phyloP scores from a whole-genome alignment of 2,329 filamentous ascomycete genomes.

The Pseudocercospora macadamiae region DNA sequence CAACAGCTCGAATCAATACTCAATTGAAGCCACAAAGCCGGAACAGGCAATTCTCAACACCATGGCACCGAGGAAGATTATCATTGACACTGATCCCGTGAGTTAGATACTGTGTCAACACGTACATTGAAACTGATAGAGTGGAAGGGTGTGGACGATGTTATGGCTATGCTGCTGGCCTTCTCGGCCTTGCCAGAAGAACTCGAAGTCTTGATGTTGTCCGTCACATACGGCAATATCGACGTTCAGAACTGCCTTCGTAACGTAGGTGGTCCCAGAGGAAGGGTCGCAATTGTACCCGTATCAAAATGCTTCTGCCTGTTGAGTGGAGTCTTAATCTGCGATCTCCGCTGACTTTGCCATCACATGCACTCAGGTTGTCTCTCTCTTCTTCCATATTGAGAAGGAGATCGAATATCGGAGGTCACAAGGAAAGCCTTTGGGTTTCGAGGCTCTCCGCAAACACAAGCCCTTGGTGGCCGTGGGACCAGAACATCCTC shows the following conservation, averaged over 20 bases:
- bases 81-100: constrained; percentile 96
- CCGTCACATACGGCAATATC: constrained; percentile 92
- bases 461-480: constrained; percentile 73
- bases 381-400: constrained; percentile 83
- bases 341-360: too few relatives aligned
- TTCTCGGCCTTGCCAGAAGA: constrained; percentile 81
- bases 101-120: too few relatives aligned
- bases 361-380: not conserved
- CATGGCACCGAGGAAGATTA: constrained; percentile 64
- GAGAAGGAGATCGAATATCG: constrained; percentile 89
- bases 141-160: constrained; percentile 11
- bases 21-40: constrained; percentile 3
- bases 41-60: constrained; percentile 15
- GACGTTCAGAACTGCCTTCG: constrained; percentile 82
- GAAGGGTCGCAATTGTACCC: too few relatives aligned
- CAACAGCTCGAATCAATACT: not conserved
- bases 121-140: too few relatives aligned
- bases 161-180: constrained; percentile 69
- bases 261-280: too few relatives aligned
- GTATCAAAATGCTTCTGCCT: too few relatives aligned
- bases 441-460: constrained; percentile 74
- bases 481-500: constrained; percentile 80
- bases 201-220: constrained; percentile 81
- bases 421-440: constrained; percentile 64
- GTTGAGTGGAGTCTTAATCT: too few relatives aligned